Percentiles rank a stretch among this genome's conserved stretches.
Evolutionary conservation across 805 yeast genomes (phyloP).

Genomic region (Candida multigemmis): DNA sequence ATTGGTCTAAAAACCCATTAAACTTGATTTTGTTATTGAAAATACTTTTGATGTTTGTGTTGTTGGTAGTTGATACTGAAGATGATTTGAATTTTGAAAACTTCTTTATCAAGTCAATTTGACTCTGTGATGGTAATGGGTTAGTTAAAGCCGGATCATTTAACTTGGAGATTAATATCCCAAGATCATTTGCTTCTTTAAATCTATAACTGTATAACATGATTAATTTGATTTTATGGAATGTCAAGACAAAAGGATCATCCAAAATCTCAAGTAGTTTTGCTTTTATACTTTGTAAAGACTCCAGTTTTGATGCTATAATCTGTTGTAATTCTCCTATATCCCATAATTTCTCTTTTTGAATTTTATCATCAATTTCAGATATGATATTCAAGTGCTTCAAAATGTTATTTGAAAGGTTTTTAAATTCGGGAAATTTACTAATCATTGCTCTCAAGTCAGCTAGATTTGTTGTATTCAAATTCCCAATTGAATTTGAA

Average conservation of each 20-base stretch:
- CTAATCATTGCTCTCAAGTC: conserved; percentile 90
- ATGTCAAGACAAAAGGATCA: conserved; percentile 32
- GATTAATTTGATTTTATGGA: conserved; percentile 61
- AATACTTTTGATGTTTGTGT: conserved; percentile 4
- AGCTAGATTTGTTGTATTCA: conserved; percentile 58
- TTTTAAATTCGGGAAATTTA: conserved; percentile 88
- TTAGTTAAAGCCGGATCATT: conserved; percentile 17
- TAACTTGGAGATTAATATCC: conserved; percentile 15
- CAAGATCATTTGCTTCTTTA: conserved; percentile 13
- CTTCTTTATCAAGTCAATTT: conserved; percentile 19
- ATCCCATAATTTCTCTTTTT: conserved; percentile 61
- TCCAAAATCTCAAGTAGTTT: conserved; percentile 48
- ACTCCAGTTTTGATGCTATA: conserved; percentile 47
- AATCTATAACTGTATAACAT: conserved; percentile 65
- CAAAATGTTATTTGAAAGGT: conserved; percentile 77
- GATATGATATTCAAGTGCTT: conserved; percentile 88
- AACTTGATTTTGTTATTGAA: conserved; percentile 9
- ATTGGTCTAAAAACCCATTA: conserved; percentile 6
- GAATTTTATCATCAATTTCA: conserved; percentile 73
- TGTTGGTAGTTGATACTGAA: conserved; percentile 18
- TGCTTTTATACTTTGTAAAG: conserved; percentile 31
- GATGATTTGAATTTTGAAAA: conserved; percentile 16
- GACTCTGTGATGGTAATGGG: conserved; percentile 25
- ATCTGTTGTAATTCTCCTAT: conserved; percentile 87
- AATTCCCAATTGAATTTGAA: conserved; percentile 45